phyloP scores from a whole-genome alignment of 2,329 filamentous ascomycete species.

The Pseudogymnoascus pannorum region DNA sequence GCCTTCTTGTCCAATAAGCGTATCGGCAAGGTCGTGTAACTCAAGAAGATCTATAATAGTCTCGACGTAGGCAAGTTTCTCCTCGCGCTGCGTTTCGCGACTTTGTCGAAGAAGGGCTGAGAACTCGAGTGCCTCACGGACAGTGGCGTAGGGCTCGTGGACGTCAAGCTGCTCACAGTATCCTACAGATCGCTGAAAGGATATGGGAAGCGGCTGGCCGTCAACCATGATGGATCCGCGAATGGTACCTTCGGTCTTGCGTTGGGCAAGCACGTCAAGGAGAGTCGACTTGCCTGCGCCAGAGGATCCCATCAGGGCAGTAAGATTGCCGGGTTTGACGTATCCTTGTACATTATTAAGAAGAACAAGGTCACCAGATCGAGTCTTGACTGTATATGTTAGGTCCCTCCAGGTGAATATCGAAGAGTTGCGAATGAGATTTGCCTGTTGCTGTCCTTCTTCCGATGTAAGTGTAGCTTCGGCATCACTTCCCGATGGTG shows the following conservation, averaged over 20 bases:
- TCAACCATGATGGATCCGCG: conserved; percentile 70
- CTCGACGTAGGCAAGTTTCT: conserved; percentile 82
- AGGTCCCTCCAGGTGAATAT: conserved; percentile 71
- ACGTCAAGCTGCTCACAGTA: conserved; percentile 92
- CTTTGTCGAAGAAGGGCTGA: conserved; percentile 84
- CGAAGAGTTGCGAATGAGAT: conserved; percentile 54
- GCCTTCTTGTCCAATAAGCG: conserved; percentile 56
- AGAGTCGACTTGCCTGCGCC: conserved; percentile 87
- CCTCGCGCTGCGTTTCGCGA: conserved; percentile 56
- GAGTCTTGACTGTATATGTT: conserved; percentile 57
- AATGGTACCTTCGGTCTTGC: conserved; percentile 83
- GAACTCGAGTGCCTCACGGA: conserved; percentile 82
- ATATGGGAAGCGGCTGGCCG: conserved; percentile 61
- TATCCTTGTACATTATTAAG: conserved; percentile 76
- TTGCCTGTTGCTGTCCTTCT: conserved; percentile 28
- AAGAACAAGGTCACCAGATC: conserved; percentile 55
- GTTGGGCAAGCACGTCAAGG: conserved; percentile 74
- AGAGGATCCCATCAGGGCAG: conserved; percentile 52
- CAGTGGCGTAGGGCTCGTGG: conserved; percentile 73
- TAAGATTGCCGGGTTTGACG: conserved; percentile 64
- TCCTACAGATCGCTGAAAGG: conserved; percentile 68
- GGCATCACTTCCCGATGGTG: conserved; percentile 15
- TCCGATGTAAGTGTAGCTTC: conserved; percentile 15
- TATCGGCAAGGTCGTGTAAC: conserved; percentile 60
- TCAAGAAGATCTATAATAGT: conserved; percentile 62